phyloP scores from a whole-genome alignment of 2,329 filamentous ascomycete species.

The Apiospora pterosperma region DNA sequence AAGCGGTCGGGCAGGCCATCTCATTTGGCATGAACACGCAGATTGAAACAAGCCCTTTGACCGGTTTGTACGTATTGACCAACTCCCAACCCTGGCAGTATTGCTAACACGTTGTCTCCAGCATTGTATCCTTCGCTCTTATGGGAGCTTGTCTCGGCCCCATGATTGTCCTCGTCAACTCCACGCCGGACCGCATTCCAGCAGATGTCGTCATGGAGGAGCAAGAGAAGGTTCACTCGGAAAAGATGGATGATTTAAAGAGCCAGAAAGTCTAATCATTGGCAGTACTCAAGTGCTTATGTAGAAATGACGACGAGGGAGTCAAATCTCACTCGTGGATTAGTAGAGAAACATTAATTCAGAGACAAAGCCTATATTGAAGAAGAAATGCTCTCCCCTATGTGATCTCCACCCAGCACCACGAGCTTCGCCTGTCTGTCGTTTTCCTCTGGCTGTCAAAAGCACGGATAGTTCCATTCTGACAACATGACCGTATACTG shows the following conservation, averaged over 20 bases:
- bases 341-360: too few species aligned
- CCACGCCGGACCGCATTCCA: constrained; percentile 35
- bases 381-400: too few species aligned
- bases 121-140: constrained; percentile 35
- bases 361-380: too few species aligned
- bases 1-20: constrained; percentile 37
- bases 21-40: constrained; percentile 39
- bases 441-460: too few species aligned
- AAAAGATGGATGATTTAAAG: constrained; percentile 6
- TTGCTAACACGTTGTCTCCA: constrained; percentile 11
- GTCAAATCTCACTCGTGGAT: too few species aligned
- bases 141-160: constrained; percentile 31
- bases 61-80: constrained; percentile 32
- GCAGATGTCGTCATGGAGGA: constrained; percentile 34
- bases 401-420: too few species aligned
- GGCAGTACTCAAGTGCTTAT: neutral
- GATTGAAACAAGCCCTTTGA: constrained; percentile 30
- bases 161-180: constrained; percentile 36
- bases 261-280: neutral
- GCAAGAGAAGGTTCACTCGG: constrained; percentile 18
- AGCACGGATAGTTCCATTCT: too few species aligned
- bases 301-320: neutral
- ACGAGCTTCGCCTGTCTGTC: too few species aligned
- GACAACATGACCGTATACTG: too few species aligned
- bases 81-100: neutral